These are phyloP conservation scores for Solanum chilense DNA, from an alignment of 257 asterid genomes.

Conservation along the genomic window DNA sequence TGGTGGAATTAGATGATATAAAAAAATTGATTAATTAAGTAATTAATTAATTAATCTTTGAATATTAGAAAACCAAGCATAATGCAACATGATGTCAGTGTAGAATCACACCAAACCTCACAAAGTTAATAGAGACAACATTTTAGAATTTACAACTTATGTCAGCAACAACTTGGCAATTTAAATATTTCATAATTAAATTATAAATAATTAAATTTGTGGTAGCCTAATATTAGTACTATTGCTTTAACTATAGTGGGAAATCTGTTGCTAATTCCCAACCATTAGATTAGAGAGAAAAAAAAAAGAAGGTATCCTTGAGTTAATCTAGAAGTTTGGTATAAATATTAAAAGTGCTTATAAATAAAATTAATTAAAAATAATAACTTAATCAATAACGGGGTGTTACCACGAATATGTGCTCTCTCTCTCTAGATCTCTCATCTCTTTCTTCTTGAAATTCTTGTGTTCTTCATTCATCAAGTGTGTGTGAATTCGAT, in stretches of 20 bases:
- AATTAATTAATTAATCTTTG: neutral
- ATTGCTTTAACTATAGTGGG: neutral
- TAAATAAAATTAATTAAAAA: neutral
- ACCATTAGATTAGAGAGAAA: neutral
- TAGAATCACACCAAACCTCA: constrained; percentile 2
- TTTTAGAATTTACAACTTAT: neutral
- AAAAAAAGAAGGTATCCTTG: neutral
- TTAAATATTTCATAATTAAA: neutral
- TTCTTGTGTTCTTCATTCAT: too few species aligned
- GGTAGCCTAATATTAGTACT: neutral
- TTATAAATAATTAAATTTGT: neutral
- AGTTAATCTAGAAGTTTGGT: neutral
- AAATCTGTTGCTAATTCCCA: neutral
- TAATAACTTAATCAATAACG: too few species aligned
- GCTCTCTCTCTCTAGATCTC: too few species aligned
- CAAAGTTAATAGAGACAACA: neutral
- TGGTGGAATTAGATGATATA: neutral
- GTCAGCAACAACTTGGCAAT: neutral
- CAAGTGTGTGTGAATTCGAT: too few species aligned
- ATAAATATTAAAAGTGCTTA: neutral
- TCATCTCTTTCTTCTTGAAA: too few species aligned
- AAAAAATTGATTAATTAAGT: too few species aligned
- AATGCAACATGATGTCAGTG: neutral
- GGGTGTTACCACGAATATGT: too few species aligned
- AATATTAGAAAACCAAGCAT: neutral